Conservation (phyloP, 164 flowering plant species). For the Taxillus chinensis region DNA sequence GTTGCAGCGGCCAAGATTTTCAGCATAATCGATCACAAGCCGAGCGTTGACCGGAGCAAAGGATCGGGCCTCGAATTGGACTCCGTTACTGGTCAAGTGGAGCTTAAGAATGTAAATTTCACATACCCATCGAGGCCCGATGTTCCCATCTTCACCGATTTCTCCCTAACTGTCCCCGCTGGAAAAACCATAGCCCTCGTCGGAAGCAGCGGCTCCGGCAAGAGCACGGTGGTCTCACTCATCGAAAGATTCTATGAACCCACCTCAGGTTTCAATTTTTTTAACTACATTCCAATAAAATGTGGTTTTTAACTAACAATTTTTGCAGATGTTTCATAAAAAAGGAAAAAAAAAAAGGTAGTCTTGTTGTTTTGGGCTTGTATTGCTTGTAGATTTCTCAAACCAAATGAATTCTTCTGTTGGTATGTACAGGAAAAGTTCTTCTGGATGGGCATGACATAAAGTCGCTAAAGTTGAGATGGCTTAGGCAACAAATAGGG, state of each 20-base stretch:
- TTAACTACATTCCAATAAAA: too few relatives aligned
- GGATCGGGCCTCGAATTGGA: conserved; percentile 66
- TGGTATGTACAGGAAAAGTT: conserved; percentile 53
- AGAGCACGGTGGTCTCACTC: conserved; percentile 85
- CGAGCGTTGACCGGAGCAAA: conserved; percentile 46
- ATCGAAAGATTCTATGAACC: conserved; percentile 91
- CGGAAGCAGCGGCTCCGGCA: conserved; percentile 93
- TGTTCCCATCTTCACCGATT: conserved; percentile 43
- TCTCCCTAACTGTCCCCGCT: conserved; percentile 56
- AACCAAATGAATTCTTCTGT: too few relatives aligned
- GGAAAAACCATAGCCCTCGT: conserved; percentile 87
- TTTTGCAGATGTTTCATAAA: too few relatives aligned
- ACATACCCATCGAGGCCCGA: conserved; percentile 77
- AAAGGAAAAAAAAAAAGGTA: too few relatives aligned
- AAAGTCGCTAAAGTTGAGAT: conserved; percentile 62
- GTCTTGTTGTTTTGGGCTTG: too few relatives aligned
- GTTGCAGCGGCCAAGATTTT: conserved; percentile 87
- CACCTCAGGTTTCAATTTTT: conserved; percentile 38
- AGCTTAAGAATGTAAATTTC: conserved; percentile 61
- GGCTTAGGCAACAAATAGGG: conserved; percentile 96
- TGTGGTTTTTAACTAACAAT: too few relatives aligned
- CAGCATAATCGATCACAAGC: conserved; percentile 70
- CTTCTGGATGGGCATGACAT: conserved; percentile 90
- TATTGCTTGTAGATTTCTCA: too few relatives aligned
- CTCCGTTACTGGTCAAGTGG: conserved; percentile 66